A percentile compares a stretch with the other conserved stretches of the same genome.
Conservation (phyloP, 23 red algal species). For the Gracilaria vermiculophylla region DNA sequence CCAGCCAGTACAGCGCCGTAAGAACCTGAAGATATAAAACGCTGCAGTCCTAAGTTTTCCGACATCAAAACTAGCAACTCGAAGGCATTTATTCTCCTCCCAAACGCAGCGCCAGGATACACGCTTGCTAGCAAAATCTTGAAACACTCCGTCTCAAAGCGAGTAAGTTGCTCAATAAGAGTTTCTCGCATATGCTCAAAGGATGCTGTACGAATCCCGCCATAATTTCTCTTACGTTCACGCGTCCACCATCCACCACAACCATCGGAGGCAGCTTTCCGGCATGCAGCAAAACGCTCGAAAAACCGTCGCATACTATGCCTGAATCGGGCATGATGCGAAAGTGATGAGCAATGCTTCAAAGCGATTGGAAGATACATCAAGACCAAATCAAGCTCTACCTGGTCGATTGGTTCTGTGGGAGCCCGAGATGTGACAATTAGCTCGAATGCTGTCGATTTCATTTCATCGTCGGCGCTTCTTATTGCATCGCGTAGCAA, state of each 20-base stretch:
- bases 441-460: slow-evolving; percentile 35
- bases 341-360: not conserved
- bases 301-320: slow-evolving; percentile 59
- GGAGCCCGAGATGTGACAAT: slow-evolving; percentile 17
- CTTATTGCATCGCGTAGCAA: slow-evolving; percentile 23
- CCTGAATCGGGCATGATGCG: slow-evolving; percentile 38
- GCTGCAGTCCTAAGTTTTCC: slow-evolving; percentile 6
- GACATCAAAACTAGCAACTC: slow-evolving; percentile 8
- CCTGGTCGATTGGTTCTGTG: slow-evolving; percentile 26
- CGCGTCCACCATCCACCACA: slow-evolving; percentile 57
- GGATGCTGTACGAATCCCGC: not conserved
- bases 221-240: slow-evolving; percentile 2
- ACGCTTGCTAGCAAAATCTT: slow-evolving; percentile 5
- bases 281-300: slow-evolving; percentile 28
- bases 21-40: not conserved
- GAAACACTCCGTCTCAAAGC: slow-evolving; percentile 29
- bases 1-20: slow-evolving; percentile 24
- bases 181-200: slow-evolving; percentile 11
- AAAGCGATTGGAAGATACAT: slow-evolving; percentile 37
- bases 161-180: slow-evolving; percentile 15
- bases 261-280: slow-evolving; percentile 33
- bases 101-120: slow-evolving; percentile 28
- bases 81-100: slow-evolving; percentile 8
- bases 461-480: slow-evolving; percentile 28
- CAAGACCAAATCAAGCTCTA: slow-evolving; percentile 36